phyloP scores from a whole-genome alignment of 108 stramenopile species.

The Aurantiochytrium sp. region DNA sequence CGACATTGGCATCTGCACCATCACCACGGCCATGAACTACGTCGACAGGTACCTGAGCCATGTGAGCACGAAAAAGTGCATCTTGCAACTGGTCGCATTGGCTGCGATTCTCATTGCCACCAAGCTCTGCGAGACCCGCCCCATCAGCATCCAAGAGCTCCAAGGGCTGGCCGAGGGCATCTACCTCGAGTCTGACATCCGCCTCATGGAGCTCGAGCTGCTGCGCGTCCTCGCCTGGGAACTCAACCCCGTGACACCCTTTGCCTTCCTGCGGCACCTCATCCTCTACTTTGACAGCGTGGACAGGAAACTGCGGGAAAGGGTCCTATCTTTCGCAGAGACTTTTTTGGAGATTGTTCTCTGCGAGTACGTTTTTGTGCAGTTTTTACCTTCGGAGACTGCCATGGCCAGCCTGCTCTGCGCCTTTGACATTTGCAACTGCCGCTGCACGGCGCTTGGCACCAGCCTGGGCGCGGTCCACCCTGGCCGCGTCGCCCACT shows the following conservation, averaged over 20 bases:
- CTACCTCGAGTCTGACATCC: slow-evolving; percentile 9
- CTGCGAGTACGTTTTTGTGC: slow-evolving; percentile 24
- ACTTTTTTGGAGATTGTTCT: slow-evolving; percentile 17
- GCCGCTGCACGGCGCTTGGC: background rate
- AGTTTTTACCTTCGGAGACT: background rate
- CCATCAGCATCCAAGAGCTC: slow-evolving; percentile 25
- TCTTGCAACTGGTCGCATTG: slow-evolving; percentile 26
- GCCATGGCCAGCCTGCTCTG: slow-evolving; percentile 1
- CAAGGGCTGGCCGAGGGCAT: slow-evolving; percentile 20
- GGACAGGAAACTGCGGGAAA: slow-evolving; percentile 13
- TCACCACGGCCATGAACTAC: slow-evolving; percentile 28
- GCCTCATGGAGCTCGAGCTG: slow-evolving; percentile 18
- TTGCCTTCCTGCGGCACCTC: background rate
- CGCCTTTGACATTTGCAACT: slow-evolving; percentile 23
- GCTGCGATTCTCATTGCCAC: slow-evolving; percentile 24
- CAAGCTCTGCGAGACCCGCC: background rate
- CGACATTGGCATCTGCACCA: slow-evolving; percentile 11
- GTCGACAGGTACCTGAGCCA: slow-evolving; percentile 15
- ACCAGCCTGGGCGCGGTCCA: background rate
- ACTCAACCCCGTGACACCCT: slow-evolving; percentile 26
- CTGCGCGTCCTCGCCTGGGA: slow-evolving; percentile 14
- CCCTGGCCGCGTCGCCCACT: background rate
- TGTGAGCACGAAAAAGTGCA: slow-evolving; percentile 27
- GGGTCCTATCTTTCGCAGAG: slow-evolving; percentile 18
- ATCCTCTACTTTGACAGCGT: slow-evolving; percentile 27